Base-by-base conservation (phyloP, 805 yeast genomes). In the Huiozyma sinensis region DNA sequence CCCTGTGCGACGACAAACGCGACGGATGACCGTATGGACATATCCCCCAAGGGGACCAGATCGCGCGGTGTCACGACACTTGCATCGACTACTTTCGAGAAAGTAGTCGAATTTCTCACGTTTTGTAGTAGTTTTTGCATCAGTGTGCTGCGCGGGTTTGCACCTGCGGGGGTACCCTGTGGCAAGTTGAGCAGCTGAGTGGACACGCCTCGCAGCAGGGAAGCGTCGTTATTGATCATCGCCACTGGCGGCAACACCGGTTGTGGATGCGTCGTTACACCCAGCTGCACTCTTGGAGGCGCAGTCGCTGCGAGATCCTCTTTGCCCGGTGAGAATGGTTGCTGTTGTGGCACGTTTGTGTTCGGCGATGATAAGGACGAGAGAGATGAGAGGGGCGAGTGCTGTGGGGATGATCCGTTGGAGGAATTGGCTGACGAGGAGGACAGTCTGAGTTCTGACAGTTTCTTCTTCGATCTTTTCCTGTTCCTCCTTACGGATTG, bases 401-500 rank as follows among this genome's bases (percentile, higher is more conserved):
- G 35, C 24, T 30, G 8, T 39, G 13, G 36, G 13, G 35, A 39
- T 8, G 33, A 24, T n/a, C 17, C 7, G 2, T 2, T 29, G 3
- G 35, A 12, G 28, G 27, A 7, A n/a, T 33, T 24, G 35, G 36
- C 4, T 8, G 41, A 38, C 33, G 33, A 8, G 37, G 37, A 34
- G 10, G 10, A 11, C 17, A 9, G 3, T 12, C 28, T 12, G 17
- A 24, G 6, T 11, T 10, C 17, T 7, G 39, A 33, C 17, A 35
- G 39, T 33, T 60, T 58, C 52, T 72, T 73, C 47, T 70, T 69
- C 7, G 79, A 76, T 50, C 95, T 64, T 57, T 83, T 86, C 48
- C 95, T 73, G 61, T 90, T 90, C 50, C 98, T 69, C 48, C 98
- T 69, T 1, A 86, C 97, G 42, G 94, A 82, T 64, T 90, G 98